These are phyloP conservation scores for Blastobotrys terrestris DNA, from an alignment of 805 yeast species.

Conservation along the genomic window DNA sequence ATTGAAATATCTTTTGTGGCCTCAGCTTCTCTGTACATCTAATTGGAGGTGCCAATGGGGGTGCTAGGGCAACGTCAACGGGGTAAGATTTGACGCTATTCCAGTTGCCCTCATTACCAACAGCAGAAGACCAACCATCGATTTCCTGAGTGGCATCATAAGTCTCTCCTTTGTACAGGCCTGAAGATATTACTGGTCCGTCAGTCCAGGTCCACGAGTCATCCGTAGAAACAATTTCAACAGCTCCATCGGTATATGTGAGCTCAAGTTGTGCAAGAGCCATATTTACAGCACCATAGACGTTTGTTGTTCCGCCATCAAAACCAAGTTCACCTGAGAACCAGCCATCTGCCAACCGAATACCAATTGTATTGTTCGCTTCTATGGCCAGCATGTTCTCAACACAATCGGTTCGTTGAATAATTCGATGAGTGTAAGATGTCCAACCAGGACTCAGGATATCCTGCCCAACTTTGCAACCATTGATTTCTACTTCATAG, in stretches of 20 bases:
- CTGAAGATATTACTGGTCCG: conserved; percentile 22
- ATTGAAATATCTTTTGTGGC: conserved; percentile 16
- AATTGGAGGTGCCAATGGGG: conserved; percentile 17
- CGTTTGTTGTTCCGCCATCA: conserved; percentile 22
- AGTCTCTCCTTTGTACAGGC: conserved; percentile 25
- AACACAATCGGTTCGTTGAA: conserved; percentile 24
- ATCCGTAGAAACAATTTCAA: conserved; percentile 17
- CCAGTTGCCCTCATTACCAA: not conserved
- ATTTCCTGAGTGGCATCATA: conserved; percentile 23
- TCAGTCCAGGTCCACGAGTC: conserved; percentile 17
- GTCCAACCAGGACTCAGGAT: conserved; percentile 28
- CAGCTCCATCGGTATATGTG: conserved; percentile 17
- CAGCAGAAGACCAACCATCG: conserved; percentile 16
- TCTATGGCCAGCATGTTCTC: conserved; percentile 10
- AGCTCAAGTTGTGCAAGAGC: conserved; percentile 20
- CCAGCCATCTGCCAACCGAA: conserved; percentile 27
- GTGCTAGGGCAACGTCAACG: conserved; percentile 6
- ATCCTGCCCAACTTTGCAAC: conserved; percentile 19
- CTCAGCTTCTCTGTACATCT: conserved; percentile 14
- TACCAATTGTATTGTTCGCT: conserved; percentile 17
- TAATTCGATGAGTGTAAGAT: conserved; percentile 21
- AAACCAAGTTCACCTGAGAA: conserved; percentile 25
- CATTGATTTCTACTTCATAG: conserved; percentile 25
- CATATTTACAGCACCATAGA: conserved; percentile 22
- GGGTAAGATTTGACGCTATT: not conserved